Evolutionary conservation across 2,329 filamentous ascomycete genomes (phyloP).

Genomic region (Hirsutella minnesotensis): DNA sequence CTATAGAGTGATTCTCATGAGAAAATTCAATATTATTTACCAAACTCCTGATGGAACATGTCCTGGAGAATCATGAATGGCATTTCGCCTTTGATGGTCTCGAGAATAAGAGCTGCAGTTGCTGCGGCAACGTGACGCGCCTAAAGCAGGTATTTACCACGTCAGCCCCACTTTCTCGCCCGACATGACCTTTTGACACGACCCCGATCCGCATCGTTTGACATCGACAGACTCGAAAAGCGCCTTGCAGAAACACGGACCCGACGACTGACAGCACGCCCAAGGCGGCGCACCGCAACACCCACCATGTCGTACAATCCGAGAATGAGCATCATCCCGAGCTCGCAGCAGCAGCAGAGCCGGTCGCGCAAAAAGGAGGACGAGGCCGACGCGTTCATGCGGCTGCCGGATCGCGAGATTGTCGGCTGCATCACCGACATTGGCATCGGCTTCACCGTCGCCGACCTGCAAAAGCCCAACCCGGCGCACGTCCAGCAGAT

Average conservation of each 20-base stretch:
- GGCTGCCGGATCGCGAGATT: constrained; percentile 63
- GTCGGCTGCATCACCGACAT: constrained; percentile 96
- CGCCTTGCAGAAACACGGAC: not conserved
- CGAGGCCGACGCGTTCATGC: constrained; percentile 47
- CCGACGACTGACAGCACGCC: not conserved
- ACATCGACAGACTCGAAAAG: not conserved
- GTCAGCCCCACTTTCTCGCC: not conserved
- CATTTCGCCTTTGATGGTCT: not conserved
- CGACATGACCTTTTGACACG: not conserved
- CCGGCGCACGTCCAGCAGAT: constrained; percentile 92
- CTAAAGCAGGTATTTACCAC: not conserved
- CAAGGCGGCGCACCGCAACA: not conserved
- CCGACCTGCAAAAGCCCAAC: constrained; percentile 88
- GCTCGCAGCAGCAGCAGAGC: constrained; percentile 33
- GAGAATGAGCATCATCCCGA: constrained; percentile 48
- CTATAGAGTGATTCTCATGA: no score
- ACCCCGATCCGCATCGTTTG: not conserved
- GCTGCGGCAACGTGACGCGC: not conserved
- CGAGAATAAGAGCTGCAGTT: not conserved
- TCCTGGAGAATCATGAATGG: no score
- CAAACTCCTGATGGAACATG: no score
- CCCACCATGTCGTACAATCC: constrained; percentile 43
- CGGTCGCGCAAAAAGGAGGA: constrained; percentile 48
- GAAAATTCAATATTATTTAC: no score
- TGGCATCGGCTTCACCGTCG: constrained; percentile 74